These are phyloP conservation scores for Dictyostelium citrinum DNA, from an alignment of 78 protist species.

Conservation along the genomic window DNA sequence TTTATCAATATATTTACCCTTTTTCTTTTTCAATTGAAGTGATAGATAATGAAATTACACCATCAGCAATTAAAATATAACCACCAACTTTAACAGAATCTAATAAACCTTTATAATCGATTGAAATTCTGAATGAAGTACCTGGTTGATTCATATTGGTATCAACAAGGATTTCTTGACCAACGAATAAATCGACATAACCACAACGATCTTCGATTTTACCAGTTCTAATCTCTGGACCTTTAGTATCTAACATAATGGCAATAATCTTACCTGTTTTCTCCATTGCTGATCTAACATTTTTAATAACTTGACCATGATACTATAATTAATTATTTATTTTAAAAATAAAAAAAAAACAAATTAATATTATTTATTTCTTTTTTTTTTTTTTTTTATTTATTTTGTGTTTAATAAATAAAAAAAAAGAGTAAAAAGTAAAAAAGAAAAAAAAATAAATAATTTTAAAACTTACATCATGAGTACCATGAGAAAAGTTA, in stretches of 20 bases:
- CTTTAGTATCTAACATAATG: slow-evolving; percentile 91
- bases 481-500: slow-evolving; percentile 94
- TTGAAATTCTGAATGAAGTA: slow-evolving; percentile 34
- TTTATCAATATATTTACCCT: slow-evolving; percentile 20
- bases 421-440: background rate
- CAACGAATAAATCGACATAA: slow-evolving; percentile 60
- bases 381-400: background rate
- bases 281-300: slow-evolving; percentile 82
- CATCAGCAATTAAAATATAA: slow-evolving; percentile 89
- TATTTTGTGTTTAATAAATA: background rate
- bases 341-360: background rate
- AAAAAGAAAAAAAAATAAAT: background rate
- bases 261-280: slow-evolving; percentile 72
- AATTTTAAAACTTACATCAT: slow-evolving; percentile 69
- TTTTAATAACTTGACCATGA: slow-evolving; percentile 87
- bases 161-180: slow-evolving; percentile 66
- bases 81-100: slow-evolving; percentile 83
- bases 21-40: slow-evolving; percentile 39
- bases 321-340: slow-evolving; percentile 30
- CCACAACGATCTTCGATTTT: slow-evolving; percentile 64
- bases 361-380: background rate
- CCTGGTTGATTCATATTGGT: slow-evolving; percentile 71
- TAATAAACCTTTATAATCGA: slow-evolving; percentile 71
- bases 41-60: slow-evolving; percentile 79
- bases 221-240: slow-evolving; percentile 88